Percentiles rank a stretch among this genome's conserved stretches.
Conservation (phyloP, 2,329 filamentous ascomycete genomes). For the Colletotrichum godetiae region DNA sequence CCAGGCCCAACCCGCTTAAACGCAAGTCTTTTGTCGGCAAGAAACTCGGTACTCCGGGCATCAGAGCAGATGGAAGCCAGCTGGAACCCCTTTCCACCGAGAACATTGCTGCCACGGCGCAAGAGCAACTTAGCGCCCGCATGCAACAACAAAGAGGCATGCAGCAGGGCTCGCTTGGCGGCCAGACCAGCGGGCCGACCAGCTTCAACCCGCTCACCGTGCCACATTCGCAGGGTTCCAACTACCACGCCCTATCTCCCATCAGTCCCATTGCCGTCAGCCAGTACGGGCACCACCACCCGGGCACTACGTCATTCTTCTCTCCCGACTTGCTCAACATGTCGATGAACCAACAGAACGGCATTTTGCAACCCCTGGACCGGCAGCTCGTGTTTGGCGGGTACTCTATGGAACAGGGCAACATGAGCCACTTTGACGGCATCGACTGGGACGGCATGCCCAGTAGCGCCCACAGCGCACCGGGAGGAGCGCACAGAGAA, state of each 20-base stretch:
- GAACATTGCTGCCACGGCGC: slow-evolving; percentile 48
- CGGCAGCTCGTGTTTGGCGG: slow-evolving; percentile 81
- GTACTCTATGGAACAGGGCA: slow-evolving; percentile 66
- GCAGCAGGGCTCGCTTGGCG: slow-evolving; percentile 50
- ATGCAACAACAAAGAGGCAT: slow-evolving; percentile 56
- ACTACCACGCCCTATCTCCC: slow-evolving; percentile 62
- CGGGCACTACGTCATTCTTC: slow-evolving; percentile 54
- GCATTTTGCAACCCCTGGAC: slow-evolving; percentile 76
- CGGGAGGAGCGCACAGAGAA: slow-evolving; percentile 40
- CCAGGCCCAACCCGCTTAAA: slow-evolving; percentile 41
- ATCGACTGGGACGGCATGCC: slow-evolving; percentile 58
- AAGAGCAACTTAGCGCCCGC: slow-evolving; percentile 47
- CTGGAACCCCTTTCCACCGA: slow-evolving; percentile 36
- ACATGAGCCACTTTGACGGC: slow-evolving; percentile 53
- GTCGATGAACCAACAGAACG: slow-evolving; percentile 60
- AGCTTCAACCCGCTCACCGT: slow-evolving; percentile 55
- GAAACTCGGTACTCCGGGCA: slow-evolving; percentile 40
- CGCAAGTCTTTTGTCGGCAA: slow-evolving; percentile 51
- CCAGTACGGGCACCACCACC: slow-evolving; percentile 50
- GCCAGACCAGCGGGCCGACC: slow-evolving; percentile 53
- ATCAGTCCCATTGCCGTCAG: slow-evolving; percentile 61
- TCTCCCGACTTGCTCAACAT: slow-evolving; percentile 65
- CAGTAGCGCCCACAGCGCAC: slow-evolving; percentile 42
- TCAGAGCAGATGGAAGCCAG: slow-evolving; percentile 34
- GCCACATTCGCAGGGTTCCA: slow-evolving; percentile 52